phyloP scores from a whole-genome alignment of 225 moss, liverwort and hornwort genomes.

The Asterella californica region DNA sequence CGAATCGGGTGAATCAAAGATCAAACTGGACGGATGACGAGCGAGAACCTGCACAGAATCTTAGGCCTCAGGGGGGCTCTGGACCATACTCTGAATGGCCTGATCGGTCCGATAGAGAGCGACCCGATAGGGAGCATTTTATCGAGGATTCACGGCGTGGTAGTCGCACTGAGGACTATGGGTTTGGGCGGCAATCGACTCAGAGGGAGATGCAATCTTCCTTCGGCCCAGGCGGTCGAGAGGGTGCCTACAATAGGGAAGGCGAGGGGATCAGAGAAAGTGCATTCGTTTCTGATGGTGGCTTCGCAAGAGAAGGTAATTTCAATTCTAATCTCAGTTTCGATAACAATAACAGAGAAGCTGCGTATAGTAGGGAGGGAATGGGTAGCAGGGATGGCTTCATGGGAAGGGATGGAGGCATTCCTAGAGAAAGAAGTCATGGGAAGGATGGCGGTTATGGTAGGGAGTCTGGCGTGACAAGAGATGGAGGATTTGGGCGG shows the following conservation, averaged over 20 bases:
- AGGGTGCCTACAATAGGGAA: slow-evolving; percentile 52
- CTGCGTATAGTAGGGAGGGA: slow-evolving; percentile 39
- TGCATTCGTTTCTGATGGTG: slow-evolving; percentile 50
- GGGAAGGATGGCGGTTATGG: slow-evolving; percentile 60
- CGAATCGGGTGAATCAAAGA: slow-evolving; percentile 59
- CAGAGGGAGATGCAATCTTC: slow-evolving; percentile 51
- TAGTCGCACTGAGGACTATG: slow-evolving; percentile 63
- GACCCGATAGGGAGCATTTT: slow-evolving; percentile 42
- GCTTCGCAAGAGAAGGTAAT: slow-evolving; percentile 41
- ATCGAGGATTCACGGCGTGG: slow-evolving; percentile 54
- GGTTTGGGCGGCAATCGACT: slow-evolving; percentile 59
- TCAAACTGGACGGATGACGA: slow-evolving; percentile 99
- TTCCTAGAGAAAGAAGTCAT: slow-evolving; percentile 44
- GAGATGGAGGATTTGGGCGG: slow-evolving; percentile 62
- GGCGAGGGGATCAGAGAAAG: slow-evolving; percentile 54
- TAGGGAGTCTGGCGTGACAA: slow-evolving; percentile 49
- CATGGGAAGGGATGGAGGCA: slow-evolving; percentile 43
- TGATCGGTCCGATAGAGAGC: slow-evolving; percentile 64
- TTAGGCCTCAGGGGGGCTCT: slow-evolving; percentile 61
- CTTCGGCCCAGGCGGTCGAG: slow-evolving; percentile 45
- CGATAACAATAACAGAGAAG: slow-evolving; percentile 37
- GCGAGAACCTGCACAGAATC: slow-evolving; percentile 68
- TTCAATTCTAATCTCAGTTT: slow-evolving; percentile 27
- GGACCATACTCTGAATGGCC: slow-evolving; percentile 57
- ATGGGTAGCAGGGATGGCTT: slow-evolving; percentile 39